Percentiles rank a stretch among this genome's conserved stretches.
These are phyloP conservation scores for Panus rudis DNA, from an alignment of 768 basidiomycete species.

Conservation along the genomic window DNA sequence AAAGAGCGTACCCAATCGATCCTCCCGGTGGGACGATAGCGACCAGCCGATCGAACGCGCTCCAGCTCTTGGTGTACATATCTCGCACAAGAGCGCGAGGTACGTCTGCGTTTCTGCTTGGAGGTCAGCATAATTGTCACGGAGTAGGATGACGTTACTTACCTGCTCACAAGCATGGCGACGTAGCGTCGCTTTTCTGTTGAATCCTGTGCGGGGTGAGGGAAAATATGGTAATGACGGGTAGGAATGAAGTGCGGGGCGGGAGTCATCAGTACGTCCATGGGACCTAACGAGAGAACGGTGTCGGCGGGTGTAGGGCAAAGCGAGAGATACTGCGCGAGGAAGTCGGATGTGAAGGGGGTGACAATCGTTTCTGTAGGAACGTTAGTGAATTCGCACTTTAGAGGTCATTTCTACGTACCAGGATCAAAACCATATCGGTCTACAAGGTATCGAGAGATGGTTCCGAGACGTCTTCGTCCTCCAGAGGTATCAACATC, in stretches of 20 bases:
- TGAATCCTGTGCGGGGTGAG: slow-evolving; percentile 76
- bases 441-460: slow-evolving; percentile 72
- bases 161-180: slow-evolving; percentile 67
- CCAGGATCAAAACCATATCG: slow-evolving; percentile 77
- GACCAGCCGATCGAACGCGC: slow-evolving; percentile 82
- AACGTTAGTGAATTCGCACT: neutral
- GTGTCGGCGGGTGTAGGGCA: slow-evolving; percentile 67
- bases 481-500: slow-evolving; percentile 69
- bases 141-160: slow-evolving; percentile 8
- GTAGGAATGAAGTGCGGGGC: slow-evolving; percentile 71
- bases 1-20: slow-evolving; percentile 64
- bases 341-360: slow-evolving; percentile 71
- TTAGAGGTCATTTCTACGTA: slow-evolving; percentile 25
- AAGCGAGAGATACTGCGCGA: slow-evolving; percentile 73
- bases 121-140: too few species aligned
- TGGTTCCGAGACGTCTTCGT: slow-evolving; percentile 52
- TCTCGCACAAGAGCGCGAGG: slow-evolving; percentile 80
- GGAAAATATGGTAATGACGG: slow-evolving; percentile 65
- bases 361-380: slow-evolving; percentile 59
- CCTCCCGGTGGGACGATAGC: slow-evolving; percentile 89
- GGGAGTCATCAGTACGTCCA: slow-evolving; percentile 71
- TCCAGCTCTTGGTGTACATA: slow-evolving; percentile 92
- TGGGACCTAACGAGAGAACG: slow-evolving; percentile 73
- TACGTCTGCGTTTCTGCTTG: slow-evolving; percentile 72
- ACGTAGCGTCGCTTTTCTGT: slow-evolving; percentile 71